A percentile compares a stretch with the other conserved stretches of the same genome.
Evolutionary conservation across 331 rosid species (phyloP).

Genomic region (Ulmus americana): DNA sequence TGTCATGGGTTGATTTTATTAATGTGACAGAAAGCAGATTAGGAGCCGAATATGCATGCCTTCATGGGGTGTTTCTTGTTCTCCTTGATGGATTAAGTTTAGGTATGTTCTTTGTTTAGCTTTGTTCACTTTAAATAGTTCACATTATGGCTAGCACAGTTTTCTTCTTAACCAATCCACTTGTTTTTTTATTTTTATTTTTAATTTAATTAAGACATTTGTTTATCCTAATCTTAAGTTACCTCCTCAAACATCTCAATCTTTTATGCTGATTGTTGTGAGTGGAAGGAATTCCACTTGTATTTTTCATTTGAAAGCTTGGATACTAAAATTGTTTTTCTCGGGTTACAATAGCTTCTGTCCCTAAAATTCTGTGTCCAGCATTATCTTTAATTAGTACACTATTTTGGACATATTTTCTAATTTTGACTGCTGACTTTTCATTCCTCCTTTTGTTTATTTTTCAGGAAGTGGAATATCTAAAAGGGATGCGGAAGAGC

Average conservation of each 20-base stretch:
- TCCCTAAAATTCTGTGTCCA: too few species aligned
- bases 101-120: conserved; percentile 35
- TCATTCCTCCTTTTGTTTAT: not conserved
- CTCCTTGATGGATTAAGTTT: conserved; percentile 90
- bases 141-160: too few species aligned
- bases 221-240: not conserved
- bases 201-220: not conserved
- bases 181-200: not conserved
- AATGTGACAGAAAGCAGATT: conserved; percentile 45
- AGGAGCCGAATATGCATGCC: conserved; percentile 66
- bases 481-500: conserved; percentile 46
- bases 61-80: conserved; percentile 89
- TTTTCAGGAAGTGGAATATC: conserved; percentile 64
- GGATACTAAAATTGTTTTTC: too few species aligned
- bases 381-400: too few species aligned
- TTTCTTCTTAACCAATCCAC: too few species aligned
- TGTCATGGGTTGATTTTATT: conserved; percentile 78
- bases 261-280: not conserved
- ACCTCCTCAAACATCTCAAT: too few species aligned
- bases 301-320: not conserved
- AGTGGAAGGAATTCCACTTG: not conserved
- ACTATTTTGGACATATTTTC: too few species aligned
- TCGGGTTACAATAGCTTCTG: too few species aligned
- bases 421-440: too few species aligned
- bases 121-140: not conserved